phyloP scores from a whole-genome alignment of 2,329 filamentous ascomycete species.

The Colletotrichum sp. region DNA sequence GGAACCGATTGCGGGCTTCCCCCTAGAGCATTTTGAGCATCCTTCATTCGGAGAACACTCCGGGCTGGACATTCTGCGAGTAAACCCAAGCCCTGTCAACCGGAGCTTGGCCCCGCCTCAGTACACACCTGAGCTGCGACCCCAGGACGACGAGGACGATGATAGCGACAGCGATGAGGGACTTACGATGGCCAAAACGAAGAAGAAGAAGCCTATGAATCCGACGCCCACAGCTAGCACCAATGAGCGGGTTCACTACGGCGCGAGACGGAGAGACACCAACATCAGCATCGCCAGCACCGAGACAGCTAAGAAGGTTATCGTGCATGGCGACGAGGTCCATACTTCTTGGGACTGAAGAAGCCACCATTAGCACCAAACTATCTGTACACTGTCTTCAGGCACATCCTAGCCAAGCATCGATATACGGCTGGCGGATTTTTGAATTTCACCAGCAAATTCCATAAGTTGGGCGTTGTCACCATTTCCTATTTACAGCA shows the following conservation, averaged over 20 bases:
- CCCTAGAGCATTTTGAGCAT: constrained; percentile 41
- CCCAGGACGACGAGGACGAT: constrained; percentile 43
- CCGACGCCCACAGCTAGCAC: neutral
- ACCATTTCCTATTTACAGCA: neutral
- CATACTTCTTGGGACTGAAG: neutral
- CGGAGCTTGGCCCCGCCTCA: neutral
- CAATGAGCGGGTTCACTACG: constrained; percentile 35
- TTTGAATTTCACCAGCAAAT: neutral
- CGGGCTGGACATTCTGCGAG: constrained; percentile 22
- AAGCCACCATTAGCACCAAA: neutral
- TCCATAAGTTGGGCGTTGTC: neutral
- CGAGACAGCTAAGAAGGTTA: constrained; percentile 64
- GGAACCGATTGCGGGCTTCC: constrained; percentile 50
- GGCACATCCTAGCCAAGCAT: neutral
- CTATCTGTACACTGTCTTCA: neutral
- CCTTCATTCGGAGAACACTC: constrained; percentile 27
- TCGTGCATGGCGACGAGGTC: constrained; percentile 14
- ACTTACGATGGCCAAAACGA: constrained; percentile 57
- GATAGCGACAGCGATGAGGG: constrained; percentile 62
- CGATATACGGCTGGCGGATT: neutral
- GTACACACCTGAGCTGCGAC: constrained; percentile 12
- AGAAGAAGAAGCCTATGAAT: constrained; percentile 41
- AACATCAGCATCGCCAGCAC: constrained; percentile 66
- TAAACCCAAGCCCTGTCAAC: neutral
- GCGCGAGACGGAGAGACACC: constrained; percentile 59